These are phyloP conservation scores for Zygosaccharomyces rouxii DNA, from an alignment of 805 yeast species.

Conservation along the genomic window DNA sequence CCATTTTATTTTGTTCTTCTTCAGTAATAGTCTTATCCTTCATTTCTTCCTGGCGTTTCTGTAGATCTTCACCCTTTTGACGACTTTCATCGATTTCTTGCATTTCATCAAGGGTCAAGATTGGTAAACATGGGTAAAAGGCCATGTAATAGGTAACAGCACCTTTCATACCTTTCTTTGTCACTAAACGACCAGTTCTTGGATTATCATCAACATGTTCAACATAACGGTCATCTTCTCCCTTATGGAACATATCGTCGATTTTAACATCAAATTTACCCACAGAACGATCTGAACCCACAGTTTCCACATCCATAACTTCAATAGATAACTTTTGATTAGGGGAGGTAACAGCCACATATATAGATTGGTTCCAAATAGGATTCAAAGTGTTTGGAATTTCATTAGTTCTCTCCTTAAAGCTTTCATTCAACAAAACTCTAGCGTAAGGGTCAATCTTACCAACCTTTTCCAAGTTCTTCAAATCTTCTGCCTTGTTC, in stretches of 20 bases:
- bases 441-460: conserved; percentile 89
- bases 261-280: conserved; percentile 76
- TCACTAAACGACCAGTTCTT: conserved; percentile 59
- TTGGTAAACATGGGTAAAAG: conserved; percentile 79
- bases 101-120: conserved; percentile 71
- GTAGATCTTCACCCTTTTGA: conserved; percentile 37
- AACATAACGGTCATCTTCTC: conserved; percentile 54
- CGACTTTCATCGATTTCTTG: conserved; percentile 48
- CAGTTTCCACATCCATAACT: conserved; percentile 84
- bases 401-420: conserved; percentile 72
- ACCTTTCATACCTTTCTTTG: conserved; percentile 83
- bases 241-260: conserved; percentile 59
- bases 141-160: conserved; percentile 64
- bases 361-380: conserved; percentile 76
- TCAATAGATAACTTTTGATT: conserved; percentile 81
- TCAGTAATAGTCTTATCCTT: conserved; percentile 34
- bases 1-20: conserved; percentile 29
- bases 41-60: conserved; percentile 30
- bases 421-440: conserved; percentile 69
- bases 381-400: conserved; percentile 68
- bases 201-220: conserved; percentile 54
- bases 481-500: conserved; percentile 65
- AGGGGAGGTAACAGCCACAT: conserved; percentile 76
- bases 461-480: conserved; percentile 85
- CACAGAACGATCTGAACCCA: conserved; percentile 76